Percentiles rank a stretch among this genome's conserved stretches.
phyloP scores from a whole-genome alignment of 2,329 filamentous ascomycete species.

The Penicillium sp. region DNA sequence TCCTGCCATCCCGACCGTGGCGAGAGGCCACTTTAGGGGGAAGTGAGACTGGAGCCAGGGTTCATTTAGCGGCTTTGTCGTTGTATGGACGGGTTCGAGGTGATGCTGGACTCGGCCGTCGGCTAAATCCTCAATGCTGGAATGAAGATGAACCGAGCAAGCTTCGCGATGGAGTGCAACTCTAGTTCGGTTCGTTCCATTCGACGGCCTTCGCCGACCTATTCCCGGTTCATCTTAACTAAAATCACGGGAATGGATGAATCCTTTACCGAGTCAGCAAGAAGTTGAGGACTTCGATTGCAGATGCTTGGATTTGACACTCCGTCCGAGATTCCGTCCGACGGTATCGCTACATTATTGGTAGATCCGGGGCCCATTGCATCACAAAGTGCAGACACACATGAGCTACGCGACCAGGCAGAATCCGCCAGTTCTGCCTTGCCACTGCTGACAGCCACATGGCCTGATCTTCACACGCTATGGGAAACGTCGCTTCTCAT shows the following conservation, averaged over 20 bases:
- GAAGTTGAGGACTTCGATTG: not conserved
- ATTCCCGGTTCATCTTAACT: not conserved
- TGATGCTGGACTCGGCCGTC: not conserved
- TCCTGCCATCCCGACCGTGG: not conserved
- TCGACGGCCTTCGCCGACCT: not conserved
- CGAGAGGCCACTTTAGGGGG: not conserved
- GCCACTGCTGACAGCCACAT: conserved; percentile 5
- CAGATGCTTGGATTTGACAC: not conserved
- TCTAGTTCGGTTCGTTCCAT: not conserved
- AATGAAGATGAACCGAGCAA: not conserved
- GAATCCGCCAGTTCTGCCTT: conserved; percentile 5
- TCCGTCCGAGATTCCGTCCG: not conserved
- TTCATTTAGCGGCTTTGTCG: not conserved
- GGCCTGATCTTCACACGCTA: conserved; percentile 8
- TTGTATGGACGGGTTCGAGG: not conserved
- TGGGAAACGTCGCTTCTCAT: conserved; percentile 2
- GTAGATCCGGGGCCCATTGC: not conserved
- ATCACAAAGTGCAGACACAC: not conserved
- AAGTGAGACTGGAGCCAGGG: not conserved
- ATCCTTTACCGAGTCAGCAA: not conserved
- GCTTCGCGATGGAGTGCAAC: not conserved
- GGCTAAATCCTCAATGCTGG: not conserved
- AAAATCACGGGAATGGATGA: not conserved
- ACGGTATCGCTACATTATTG: not conserved
- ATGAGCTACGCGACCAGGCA: not conserved